Percentiles rank a stretch among this genome's conserved stretches.
Evolutionary conservation across 2,329 filamentous ascomycete species (phyloP).

Genomic region (Cercospora canescens): DNA sequence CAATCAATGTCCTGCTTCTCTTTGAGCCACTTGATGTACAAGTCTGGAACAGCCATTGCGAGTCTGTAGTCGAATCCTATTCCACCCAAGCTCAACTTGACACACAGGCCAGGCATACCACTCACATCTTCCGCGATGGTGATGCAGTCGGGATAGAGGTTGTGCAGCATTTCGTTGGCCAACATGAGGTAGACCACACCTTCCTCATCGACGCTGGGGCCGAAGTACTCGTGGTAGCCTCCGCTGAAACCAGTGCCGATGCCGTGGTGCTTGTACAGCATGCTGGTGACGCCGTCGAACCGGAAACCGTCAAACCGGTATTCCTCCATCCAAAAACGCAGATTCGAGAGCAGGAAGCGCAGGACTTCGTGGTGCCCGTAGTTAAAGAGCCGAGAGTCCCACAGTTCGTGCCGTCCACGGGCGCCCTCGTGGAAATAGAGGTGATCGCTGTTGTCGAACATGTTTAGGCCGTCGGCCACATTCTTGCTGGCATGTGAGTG

Average conservation of each 20-base stretch:
- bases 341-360: conserved; percentile 91
- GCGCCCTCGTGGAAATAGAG: conserved; percentile 90
- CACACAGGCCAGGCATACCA: conserved; percentile 94
- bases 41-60: conserved; percentile 95
- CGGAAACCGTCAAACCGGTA: conserved; percentile 96
- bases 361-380: conserved; percentile 93
- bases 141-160: conserved; percentile 82
- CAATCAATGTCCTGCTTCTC: conserved; percentile 88
- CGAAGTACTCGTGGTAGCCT: conserved; percentile 98
- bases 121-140: conserved; percentile 97
- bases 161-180: conserved; percentile 92
- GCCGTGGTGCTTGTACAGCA: conserved; percentile 94
- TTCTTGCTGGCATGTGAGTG: conserved; percentile 99
- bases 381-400: conserved; percentile 97
- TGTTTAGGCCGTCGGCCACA: conserved; percentile 88
- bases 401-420: conserved; percentile 85
- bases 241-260: conserved; percentile 98
- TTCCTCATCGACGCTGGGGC: conserved; percentile 83
- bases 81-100: conserved; percentile 81
- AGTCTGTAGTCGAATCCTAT: conserved; percentile 97
- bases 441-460: conserved; percentile 93
- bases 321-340: conserved; percentile 99
- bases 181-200: conserved; percentile 94
- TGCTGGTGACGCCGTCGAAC: conserved; percentile 97
- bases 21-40: conserved; percentile 99